phyloP scores from a whole-genome alignment of 176 grass and related monocot species.

The Rhynchospora pubera region DNA sequence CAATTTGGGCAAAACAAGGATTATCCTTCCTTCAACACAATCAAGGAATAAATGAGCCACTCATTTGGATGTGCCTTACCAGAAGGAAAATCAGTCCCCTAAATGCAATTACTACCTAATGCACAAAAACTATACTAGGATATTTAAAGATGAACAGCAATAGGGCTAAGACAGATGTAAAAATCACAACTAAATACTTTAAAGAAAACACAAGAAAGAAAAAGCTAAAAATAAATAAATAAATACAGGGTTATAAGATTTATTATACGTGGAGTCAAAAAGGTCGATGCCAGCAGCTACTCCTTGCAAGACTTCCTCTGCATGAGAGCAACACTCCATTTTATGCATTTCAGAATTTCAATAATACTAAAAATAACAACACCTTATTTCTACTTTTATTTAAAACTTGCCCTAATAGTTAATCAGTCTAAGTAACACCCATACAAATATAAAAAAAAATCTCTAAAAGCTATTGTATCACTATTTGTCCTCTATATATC shows the following conservation, averaged over 20 bases:
- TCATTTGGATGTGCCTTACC: too few species aligned
- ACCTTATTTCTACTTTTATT: neutral
- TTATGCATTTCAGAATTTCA: conserved; percentile 15
- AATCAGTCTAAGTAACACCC: neutral
- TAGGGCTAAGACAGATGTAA: neutral
- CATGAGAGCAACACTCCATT: conserved; percentile 19
- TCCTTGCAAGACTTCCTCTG: conserved; percentile 95
- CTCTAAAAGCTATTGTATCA: neutral
- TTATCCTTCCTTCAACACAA: too few species aligned
- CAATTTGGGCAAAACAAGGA: neutral
- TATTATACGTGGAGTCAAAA: conserved; percentile 78
- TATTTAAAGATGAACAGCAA: neutral
- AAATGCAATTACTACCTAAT: too few species aligned
- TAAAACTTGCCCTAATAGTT: neutral
- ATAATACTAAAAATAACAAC: neutral
- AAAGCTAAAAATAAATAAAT: neutral
- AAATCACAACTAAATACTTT: neutral
- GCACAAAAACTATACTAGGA: neutral
- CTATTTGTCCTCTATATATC: neutral
- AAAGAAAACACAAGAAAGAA: neutral
- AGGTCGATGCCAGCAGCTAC: conserved; percentile 82
- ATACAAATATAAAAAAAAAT: neutral
- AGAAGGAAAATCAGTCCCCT: too few species aligned
- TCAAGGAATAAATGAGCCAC: too few species aligned
- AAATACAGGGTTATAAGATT: neutral